phyloP scores from a whole-genome alignment of 306 rosid genomes.

The Phaseolus lunatus region DNA sequence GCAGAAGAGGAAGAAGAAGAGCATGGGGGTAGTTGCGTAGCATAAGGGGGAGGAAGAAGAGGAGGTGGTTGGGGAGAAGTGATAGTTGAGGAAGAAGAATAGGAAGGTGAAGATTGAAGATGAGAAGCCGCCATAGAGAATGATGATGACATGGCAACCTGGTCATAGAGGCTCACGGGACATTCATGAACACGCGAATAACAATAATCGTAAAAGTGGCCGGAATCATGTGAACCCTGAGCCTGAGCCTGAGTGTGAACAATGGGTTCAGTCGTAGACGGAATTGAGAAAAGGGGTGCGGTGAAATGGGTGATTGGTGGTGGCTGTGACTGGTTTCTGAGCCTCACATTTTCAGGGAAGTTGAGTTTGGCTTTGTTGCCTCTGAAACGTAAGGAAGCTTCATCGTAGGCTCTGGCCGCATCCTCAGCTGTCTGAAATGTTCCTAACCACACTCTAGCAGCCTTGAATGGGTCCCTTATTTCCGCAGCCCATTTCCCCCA shows the following conservation, averaged over 20 bases:
- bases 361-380: constrained; percentile 76
- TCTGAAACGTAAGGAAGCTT: constrained; percentile 68
- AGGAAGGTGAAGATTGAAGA: constrained; percentile 42
- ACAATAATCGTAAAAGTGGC: not conserved
- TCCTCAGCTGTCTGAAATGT: constrained; percentile 65
- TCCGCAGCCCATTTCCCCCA: constrained; percentile 88
- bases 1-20: not conserved
- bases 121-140: constrained; percentile 40
- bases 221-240: too few relatives aligned
- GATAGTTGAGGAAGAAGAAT: constrained; percentile 36
- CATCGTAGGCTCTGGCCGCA: constrained; percentile 69
- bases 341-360: constrained; percentile 68
- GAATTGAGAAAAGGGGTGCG: constrained; percentile 40
- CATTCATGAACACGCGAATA: not conserved
- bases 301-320: constrained; percentile 2
- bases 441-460: constrained; percentile 73
- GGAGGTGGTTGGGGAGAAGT: constrained; percentile 9
- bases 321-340: constrained; percentile 11
- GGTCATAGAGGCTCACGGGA: constrained; percentile 40
- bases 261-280: not conserved
- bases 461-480: constrained; percentile 68
- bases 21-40: constrained; percentile 31
- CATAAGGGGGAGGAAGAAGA: constrained; percentile 12
- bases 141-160: constrained; percentile 26
- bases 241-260: constrained; percentile 41